Evolutionary conservation across 2,329 filamentous ascomycete genomes (phyloP).

Genomic region (Exophiala oligosperma): DNA sequence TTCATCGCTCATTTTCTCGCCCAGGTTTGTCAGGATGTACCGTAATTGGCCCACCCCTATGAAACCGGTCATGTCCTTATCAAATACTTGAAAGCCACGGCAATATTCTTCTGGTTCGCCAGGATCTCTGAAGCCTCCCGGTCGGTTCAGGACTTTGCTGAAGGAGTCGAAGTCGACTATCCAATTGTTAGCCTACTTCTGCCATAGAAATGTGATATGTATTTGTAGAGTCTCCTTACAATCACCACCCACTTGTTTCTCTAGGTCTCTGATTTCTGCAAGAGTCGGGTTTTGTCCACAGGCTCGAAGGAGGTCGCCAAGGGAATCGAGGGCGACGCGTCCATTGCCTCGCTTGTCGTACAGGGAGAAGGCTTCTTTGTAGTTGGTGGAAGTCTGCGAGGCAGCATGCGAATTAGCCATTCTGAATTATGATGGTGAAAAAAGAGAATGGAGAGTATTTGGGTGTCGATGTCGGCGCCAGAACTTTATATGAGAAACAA

Average conservation of each 20-base stretch:
- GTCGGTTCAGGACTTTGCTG: constrained; percentile 93
- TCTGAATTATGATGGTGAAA: not conserved
- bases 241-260: constrained; percentile 84
- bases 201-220: not conserved
- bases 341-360: constrained; percentile 99
- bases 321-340: constrained; percentile 79
- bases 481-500: not conserved
- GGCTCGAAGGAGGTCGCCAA: constrained; percentile 91
- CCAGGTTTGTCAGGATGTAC: constrained; percentile 94
- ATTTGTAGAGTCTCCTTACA: constrained; percentile 60
- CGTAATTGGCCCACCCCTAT: constrained; percentile 97
- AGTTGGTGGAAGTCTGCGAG: constrained; percentile 80
- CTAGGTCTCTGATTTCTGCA: constrained; percentile 86
- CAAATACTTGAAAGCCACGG: constrained; percentile 97
- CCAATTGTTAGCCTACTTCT: constrained; percentile 1
- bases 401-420: constrained; percentile 27
- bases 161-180: constrained; percentile 98
- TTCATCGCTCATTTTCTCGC: constrained; percentile 99
- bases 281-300: constrained; percentile 98
- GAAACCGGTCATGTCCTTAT: constrained; percentile 98
- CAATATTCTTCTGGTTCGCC: constrained; percentile 98
- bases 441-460: not conserved
- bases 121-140: constrained; percentile 95
- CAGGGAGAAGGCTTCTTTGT: constrained; percentile 99
- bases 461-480: not conserved